Conservation (phyloP, 345 rosid species). For the Citrus hindsii region DNA sequence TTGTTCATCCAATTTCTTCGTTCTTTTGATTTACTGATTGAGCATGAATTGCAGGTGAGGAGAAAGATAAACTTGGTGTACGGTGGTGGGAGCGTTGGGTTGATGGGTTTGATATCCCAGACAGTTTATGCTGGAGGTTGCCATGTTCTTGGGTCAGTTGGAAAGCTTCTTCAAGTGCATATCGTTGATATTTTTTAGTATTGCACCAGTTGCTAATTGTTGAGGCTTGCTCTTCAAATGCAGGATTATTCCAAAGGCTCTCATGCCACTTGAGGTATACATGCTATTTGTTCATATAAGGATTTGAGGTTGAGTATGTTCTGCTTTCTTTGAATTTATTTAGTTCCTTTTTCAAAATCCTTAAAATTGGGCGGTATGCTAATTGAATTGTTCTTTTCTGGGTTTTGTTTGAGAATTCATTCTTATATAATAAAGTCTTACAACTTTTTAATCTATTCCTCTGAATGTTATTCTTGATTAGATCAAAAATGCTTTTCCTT, state of each 20-base stretch:
- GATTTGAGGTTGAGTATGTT: not conserved
- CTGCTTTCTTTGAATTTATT: conserved; percentile 3
- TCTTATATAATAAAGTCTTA: not conserved
- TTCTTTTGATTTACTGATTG: conserved; percentile 4
- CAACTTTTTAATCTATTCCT: not conserved
- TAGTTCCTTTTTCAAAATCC: not conserved
- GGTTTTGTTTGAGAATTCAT: not conserved
- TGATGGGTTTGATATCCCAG: conserved; percentile 92
- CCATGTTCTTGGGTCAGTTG: conserved; percentile 83
- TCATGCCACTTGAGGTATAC: conserved; percentile 89
- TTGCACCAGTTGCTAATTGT: conserved; percentile 4
- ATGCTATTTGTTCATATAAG: not conserved
- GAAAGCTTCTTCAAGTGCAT: conserved; percentile 4
- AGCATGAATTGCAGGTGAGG: conserved; percentile 54
- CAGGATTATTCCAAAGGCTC: conserved; percentile 95
- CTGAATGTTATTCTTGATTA: not conserved
- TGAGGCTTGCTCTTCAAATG: conserved; percentile 27
- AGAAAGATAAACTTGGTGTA: conserved; percentile 89
- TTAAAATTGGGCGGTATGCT: not conserved
- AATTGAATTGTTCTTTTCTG: not conserved
- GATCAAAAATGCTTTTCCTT: not conserved
- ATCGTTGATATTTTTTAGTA: conserved; percentile 13
- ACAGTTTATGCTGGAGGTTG: conserved; percentile 84
- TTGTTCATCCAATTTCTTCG: not conserved
- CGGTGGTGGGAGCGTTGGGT: conserved; percentile 96